Base-by-base conservation (phyloP, 2,329 filamentous ascomycete species). In the Alternaria conjuncta region DNA sequence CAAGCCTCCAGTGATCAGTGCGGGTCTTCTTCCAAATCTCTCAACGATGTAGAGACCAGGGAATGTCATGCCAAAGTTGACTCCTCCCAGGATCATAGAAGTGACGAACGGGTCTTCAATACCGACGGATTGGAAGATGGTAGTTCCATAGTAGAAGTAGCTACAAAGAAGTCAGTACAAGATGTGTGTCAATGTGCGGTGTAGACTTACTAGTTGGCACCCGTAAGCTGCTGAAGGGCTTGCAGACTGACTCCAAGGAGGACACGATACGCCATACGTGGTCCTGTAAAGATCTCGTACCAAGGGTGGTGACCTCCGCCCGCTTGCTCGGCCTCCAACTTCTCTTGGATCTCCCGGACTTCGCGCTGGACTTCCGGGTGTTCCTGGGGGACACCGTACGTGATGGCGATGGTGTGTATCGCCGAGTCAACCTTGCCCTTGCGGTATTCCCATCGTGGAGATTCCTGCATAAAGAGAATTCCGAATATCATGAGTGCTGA, bases 201-300 rank as follows among this genome's bases (percentile, higher is more conserved):
- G 10, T 41, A 54, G 36, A 60, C 90, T 82, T 88, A 90, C 79
- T 88, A 90, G 79, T 90, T 90, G 62, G 86, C 88, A 30, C 90
- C 90, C 1, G 89, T 91, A 3, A 92, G 82, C 73, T 92, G 90
- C 77, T 92, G 89, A 6, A 89, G 86, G 45, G 87, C 86, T 77
- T 91, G 88, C 2, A 92, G 84, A 4, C 82, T 75, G 36, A 91
- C 85, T 43, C 90, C 89, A 0, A 92, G 83, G 0, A 87, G 50
- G 0, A 88, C 89, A 25, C 90, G 85, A 76, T 91, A 88, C 6
- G 86, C 69, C 84, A 92, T 93, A 66, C 88, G 89, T 69, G 89
- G 90, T 66, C 85, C 83, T 61, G 86, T 85, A 67, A 93, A 84
- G 70, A 88, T 87, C 70, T 92, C 89, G 63, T 92, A 78, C 75